Evolutionary conservation across 2,329 filamentous ascomycete species (phyloP).

Genomic region (Pseudogymnoascus sp.): DNA sequence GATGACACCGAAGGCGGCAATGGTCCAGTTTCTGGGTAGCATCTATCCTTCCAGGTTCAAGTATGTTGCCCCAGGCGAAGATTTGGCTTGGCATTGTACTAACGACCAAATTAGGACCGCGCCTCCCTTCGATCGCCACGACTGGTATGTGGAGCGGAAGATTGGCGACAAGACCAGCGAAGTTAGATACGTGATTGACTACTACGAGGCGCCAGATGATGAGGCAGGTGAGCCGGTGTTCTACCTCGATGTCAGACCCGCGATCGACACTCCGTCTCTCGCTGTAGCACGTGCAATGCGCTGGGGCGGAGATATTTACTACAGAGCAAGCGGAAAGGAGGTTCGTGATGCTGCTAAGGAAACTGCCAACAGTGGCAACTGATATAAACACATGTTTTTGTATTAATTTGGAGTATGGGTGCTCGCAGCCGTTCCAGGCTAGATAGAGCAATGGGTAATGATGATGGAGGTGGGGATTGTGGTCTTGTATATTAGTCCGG

Average conservation of each 20-base stretch:
- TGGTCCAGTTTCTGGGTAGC: conserved; percentile 71
- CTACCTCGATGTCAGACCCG: conserved; percentile 87
- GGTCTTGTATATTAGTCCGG: neutral
- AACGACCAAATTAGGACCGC: conserved; percentile 47
- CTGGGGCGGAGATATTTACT: conserved; percentile 94
- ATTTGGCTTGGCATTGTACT: conserved; percentile 10
- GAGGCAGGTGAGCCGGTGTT: conserved; percentile 82
- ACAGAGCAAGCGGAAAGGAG: conserved; percentile 32
- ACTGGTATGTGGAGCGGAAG: conserved; percentile 84
- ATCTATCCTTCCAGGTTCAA: conserved; percentile 72
- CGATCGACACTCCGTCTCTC: conserved; percentile 69
- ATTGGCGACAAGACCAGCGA: conserved; percentile 61
- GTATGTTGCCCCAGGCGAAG: conserved; percentile 38
- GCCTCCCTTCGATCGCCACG: conserved; percentile 90
- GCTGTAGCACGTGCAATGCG: conserved; percentile 75
- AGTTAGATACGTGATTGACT: conserved; percentile 93
- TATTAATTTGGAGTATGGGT: conserved; percentile 3
- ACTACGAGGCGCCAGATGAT: conserved; percentile 78
- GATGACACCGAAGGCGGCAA: conserved; percentile 81
- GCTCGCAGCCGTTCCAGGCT: neutral
- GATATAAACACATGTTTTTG: conserved; percentile 2
- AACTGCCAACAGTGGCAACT: neutral
- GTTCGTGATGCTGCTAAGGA: conserved; percentile 19
- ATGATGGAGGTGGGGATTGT: neutral
- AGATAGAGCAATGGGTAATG: neutral